Percentiles rank a stretch among this genome's conserved stretches.
phyloP scores from a whole-genome alignment of 306 rosid genomes.

The apple (Malus domestica) region ASM211411v1 NC_041805.1:3161001-3161500 shows the following conservation, averaged over 20 bases:
- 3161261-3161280: neutral
- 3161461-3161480: conserved; percentile 69
- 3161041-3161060: neutral
- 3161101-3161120: neutral
- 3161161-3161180: neutral
- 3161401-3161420: no score
- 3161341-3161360: neutral
- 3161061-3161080: neutral
- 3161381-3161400: no score
- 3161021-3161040: neutral
- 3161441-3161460: conserved; percentile 16
- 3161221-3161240: neutral
- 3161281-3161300: neutral
- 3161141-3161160: neutral
- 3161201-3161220: neutral
- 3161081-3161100: neutral
- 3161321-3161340: neutral
- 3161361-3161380: neutral
- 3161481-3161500: conserved; percentile 91
- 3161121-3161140: neutral
- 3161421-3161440: neutral
- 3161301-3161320: neutral
- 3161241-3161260: neutral
- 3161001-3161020: conserved; percentile 15
- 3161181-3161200: no score